Evolutionary conservation across 2,329 filamentous ascomycete species (phyloP), one percentile per base, ranked within the genome.

Genomic region (Arthrinium puccinioides): DNA sequence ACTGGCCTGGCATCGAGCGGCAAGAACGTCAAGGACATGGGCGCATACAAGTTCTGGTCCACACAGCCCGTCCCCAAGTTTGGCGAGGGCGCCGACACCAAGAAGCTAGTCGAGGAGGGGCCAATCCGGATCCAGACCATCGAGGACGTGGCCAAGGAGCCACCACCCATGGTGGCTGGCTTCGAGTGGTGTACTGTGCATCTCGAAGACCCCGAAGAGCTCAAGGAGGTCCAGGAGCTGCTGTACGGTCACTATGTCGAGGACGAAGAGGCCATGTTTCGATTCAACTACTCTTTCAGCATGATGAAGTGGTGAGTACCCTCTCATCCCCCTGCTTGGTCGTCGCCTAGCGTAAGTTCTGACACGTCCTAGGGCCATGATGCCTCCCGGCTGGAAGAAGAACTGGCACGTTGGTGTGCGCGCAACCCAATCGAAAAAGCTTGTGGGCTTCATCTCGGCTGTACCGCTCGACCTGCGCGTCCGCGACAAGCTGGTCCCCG

Each of bases 111-210:
- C 33, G 69, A 79, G 45, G 89, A 97, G 52, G 92, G 92, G 0
- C 87, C 89, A 0, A 85, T 98, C 57, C 84, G 82, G 63, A 66
- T 81, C 14, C 84, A 90, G 52, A 82, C 84, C 42, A 74, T 85
- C 13, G 87, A 88, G 23, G 73, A 86, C 42, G 82, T 97, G 14
- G 71, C 85, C 36, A 87, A 84, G 60, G 79, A 87, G 44, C 86
- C 88, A 13, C 74, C 82, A 40, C 68, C 79, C 32, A 71, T 98
- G 49, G 53, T 92, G 4, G 77, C 82, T 15, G 87, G 87, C 7
- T 98, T 96, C 56, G 88, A 96, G 60, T 98, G 92, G 92, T 84
- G 87, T 32, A 87, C 85, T 11, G 78, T 98, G 62, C 87, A 98
- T 58, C 67, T 98, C 50, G 80, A 76, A 16, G 76, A 88, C 50